These are phyloP conservation scores for Cladobotryum mycophilum DNA, from an alignment of 2,329 filamentous ascomycete genomes.

Conservation along the genomic window DNA sequence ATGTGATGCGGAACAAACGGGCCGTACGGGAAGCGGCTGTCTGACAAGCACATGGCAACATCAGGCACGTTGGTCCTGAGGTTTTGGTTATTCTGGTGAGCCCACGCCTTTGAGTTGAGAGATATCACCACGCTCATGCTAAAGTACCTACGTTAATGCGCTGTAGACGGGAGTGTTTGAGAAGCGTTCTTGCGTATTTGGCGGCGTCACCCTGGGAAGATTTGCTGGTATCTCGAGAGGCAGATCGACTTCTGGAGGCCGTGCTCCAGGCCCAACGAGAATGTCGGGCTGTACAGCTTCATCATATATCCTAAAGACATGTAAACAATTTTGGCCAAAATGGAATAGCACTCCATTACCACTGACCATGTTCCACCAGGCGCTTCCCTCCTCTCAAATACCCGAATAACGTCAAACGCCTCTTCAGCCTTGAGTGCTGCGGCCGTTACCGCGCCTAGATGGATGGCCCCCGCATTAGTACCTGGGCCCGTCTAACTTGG, in stretches of 20 bases:
- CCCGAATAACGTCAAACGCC: constrained; percentile 34
- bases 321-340: background rate
- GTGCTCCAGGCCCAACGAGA: constrained; percentile 33
- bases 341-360: too few species aligned
- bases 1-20: constrained; percentile 51
- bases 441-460: constrained; percentile 39
- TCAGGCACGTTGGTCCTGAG: constrained; percentile 49
- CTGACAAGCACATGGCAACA: constrained; percentile 51
- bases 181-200: constrained; percentile 40
- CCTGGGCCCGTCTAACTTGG: too few species aligned
- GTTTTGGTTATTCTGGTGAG: background rate
- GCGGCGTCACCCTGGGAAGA: constrained; percentile 35
- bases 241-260: constrained; percentile 40
- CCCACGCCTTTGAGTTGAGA: background rate
- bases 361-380: constrained; percentile 40
- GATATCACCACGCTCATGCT: rapidly evolving
- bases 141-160: constrained; percentile 39
- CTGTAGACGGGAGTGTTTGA: constrained; percentile 45
- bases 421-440: constrained; percentile 40
- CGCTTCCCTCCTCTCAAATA: constrained; percentile 37
- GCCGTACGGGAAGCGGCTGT: constrained; percentile 46
- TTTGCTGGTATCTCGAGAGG: constrained; percentile 36
- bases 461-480: constrained; percentile 7
- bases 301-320: constrained; percentile 43
- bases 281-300: constrained; percentile 29